phyloP scores from a whole-genome alignment of 2,329 filamentous ascomycete species.

The Exserohilum rostratum region DNA sequence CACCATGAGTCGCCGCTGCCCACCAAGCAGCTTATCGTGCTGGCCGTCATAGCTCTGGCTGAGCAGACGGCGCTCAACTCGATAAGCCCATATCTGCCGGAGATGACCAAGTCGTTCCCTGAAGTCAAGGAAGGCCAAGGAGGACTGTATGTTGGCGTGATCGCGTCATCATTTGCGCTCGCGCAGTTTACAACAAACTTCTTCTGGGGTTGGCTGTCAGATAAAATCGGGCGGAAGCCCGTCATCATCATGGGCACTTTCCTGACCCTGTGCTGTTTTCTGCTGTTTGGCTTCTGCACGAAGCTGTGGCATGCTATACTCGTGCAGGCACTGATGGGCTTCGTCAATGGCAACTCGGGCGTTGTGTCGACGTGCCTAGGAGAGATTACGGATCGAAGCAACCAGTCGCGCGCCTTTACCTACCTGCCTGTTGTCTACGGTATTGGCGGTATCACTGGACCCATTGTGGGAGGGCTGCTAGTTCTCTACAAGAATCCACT shows the following conservation, averaged over 20 bases:
- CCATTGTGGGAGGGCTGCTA: constrained; percentile 84
- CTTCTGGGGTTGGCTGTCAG: constrained; percentile 84
- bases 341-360: constrained; percentile 93
- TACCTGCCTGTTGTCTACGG: constrained; percentile 97
- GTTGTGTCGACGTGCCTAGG: constrained; percentile 92
- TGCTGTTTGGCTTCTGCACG: constrained; percentile 84
- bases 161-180: constrained; percentile 89
- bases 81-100: constrained; percentile 90
- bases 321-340: constrained; percentile 87
- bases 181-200: constrained; percentile 94
- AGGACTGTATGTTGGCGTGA: constrained; percentile 86
- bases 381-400: constrained; percentile 92
- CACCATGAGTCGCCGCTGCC: constrained; percentile 76
- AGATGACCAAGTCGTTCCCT: constrained; percentile 87
- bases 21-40: constrained; percentile 77
- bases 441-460: constrained; percentile 89
- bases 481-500: constrained; percentile 69
- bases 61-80: constrained; percentile 98
- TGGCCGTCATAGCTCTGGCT: constrained; percentile 86
- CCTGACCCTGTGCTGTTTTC: constrained; percentile 80
- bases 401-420: constrained; percentile 91
- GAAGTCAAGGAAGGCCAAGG: constrained; percentile 73
- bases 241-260: constrained; percentile 82
- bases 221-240: constrained; percentile 79
- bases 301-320: constrained; percentile 82